These are phyloP conservation scores for Ophiostoma sp. DNA, from an alignment of 2,329 filamentous ascomycete genomes.

Conservation along the genomic window DNA sequence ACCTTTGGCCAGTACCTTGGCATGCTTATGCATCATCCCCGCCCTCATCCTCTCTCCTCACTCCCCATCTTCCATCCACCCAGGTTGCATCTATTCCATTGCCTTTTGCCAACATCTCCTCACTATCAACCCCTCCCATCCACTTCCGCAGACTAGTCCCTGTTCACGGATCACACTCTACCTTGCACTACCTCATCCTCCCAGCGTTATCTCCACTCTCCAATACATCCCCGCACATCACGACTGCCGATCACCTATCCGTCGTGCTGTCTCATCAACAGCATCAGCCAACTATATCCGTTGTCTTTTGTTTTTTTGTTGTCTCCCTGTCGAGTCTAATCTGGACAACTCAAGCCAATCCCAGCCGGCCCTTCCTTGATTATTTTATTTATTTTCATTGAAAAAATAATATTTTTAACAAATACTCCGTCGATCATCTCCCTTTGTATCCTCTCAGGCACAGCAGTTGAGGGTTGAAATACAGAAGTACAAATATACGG, in stretches of 20 bases:
- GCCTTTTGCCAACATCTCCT: neutral
- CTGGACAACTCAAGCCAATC: neutral
- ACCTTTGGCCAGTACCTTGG: neutral
- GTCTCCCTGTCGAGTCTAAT: neutral
- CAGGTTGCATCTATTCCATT: neutral
- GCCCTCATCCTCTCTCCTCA: neutral
- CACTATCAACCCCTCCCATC: neutral
- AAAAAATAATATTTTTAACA: neutral
- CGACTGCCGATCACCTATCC: slow-evolving; percentile 7
- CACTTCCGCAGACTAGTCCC: neutral
- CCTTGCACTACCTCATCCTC: neutral
- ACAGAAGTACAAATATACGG: neutral
- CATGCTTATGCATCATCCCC: neutral
- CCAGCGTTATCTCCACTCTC: neutral
- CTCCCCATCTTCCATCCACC: neutral
- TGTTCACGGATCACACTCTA: neutral
- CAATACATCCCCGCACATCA: neutral
- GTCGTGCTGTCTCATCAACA: neutral
- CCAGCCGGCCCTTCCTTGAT: neutral
- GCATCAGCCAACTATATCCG: neutral
- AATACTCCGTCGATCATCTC: neutral
- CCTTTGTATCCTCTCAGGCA: neutral
- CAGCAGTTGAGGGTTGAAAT: neutral
- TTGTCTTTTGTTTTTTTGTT: neutral
- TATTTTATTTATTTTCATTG: neutral